Conservation (phyloP, 23 red algal species). For the Gracilariopsis chorda region DNA sequence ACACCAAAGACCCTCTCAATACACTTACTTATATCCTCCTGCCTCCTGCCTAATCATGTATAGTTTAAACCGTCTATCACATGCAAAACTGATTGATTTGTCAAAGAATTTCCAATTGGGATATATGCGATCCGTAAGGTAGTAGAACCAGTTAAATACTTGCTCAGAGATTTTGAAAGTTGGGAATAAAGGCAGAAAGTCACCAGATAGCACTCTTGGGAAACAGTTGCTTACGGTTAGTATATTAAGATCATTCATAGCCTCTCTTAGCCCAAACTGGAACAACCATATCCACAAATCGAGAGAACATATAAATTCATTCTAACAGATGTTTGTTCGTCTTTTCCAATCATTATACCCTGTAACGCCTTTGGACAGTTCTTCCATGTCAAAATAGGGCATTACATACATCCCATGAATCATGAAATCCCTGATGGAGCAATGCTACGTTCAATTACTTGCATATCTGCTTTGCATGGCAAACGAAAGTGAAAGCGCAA, state of each 20-base stretch:
- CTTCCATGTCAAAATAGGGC: neutral
- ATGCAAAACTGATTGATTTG: no score
- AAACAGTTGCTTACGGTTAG: neutral
- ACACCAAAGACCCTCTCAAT: conserved; percentile 44
- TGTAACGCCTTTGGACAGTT: conserved; percentile 27
- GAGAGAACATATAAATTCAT: conserved; percentile 10
- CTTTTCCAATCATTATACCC: conserved; percentile 29
- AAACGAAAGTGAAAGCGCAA: neutral
- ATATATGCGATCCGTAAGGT: conserved; percentile 4
- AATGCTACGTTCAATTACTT: neutral
- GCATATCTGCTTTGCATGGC: neutral
- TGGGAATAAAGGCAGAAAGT: neutral
- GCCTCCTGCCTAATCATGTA: no score
- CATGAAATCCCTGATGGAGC: neutral
- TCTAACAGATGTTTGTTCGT: neutral
- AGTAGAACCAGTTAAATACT: conserved; percentile 25
- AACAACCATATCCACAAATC: conserved; percentile 36
- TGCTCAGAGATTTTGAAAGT: neutral
- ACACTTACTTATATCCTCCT: conserved; percentile 18
- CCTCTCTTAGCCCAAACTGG: neutral
- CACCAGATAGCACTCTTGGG: neutral
- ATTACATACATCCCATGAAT: conserved; percentile 12
- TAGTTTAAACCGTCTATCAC: no score
- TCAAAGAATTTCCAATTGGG: neutral
- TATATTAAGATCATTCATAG: conserved; percentile 36